Base-by-base conservation (phyloP, 164 flowering plant genomes). In the Dillenia suffruticosa region DNA sequence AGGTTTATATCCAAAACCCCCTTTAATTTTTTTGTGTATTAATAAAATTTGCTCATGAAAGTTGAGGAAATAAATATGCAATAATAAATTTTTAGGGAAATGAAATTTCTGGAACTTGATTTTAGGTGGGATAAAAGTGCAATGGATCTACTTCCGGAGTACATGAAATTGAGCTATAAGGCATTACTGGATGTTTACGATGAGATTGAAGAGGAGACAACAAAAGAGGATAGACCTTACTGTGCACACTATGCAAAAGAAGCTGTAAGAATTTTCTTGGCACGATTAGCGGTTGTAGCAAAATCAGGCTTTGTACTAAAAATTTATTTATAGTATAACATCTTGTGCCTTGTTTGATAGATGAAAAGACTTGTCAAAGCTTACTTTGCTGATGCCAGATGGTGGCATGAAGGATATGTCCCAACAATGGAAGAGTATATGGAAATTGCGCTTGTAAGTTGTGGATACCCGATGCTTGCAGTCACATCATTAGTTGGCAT, bases 391-490 rank as follows among this genome's bases (percentile, higher is more conserved):
- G 87, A 82, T 62, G 74, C 84, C 9, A 63, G 49, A 44, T 79
- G 86, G 86, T 51, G 24, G 12, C 49, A 74, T 2, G 8, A 52
- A 26, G 44, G 63, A 2, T 57, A 72, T 8, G 26, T 58, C 0
- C 82, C 86, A 54, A 71, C 68, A 43, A 15, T 69, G 10, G 78
- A 83, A 10, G 77, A 81, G 54, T 76, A 81, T 46, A 49, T 76
- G 59, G 2, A 9, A 0, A 15, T 19, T 40, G 66, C 78, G 17
- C 2, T 62, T 12, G 6, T 56, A 0, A 48, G 69, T 3, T 2
- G 19, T 5, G 77, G 50, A 0, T 72, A 69, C 47, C 11, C 54
- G 1, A 12, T 70, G 68, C 44, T 77, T 1, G 4, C 53, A 4
- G 46, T 56, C 1, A 24, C 59, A 15, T 54, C 78, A 1, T 66